Conservation (phyloP, 164 flowering plant genomes). For the Stephania cephalantha region DNA sequence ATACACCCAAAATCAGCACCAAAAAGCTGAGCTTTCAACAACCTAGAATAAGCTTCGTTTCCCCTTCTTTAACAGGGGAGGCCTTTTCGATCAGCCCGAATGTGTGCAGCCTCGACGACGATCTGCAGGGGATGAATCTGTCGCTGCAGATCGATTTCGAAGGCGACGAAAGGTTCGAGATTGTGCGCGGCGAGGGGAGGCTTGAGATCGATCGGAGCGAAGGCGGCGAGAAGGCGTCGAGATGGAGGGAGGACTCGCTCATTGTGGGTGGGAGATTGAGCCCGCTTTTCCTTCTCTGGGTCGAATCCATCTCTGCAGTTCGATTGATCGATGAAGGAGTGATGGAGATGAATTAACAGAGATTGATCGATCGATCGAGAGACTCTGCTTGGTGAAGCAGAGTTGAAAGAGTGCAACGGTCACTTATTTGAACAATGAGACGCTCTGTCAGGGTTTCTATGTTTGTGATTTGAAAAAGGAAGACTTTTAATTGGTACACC, state of each 20-base stretch:
- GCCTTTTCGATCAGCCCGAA: conserved; percentile 72
- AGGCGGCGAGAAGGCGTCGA: conserved; percentile 39
- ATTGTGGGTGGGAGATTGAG: conserved; percentile 85
- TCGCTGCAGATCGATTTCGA: conserved; percentile 69
- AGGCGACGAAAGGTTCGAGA: conserved; percentile 51
- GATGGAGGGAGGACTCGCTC: conserved; percentile 56
- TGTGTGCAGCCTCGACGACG: conserved; percentile 85
- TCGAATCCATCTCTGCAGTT: conserved; percentile 43
- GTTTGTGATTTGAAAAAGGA: neutral
- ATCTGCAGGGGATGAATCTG: conserved; percentile 91
- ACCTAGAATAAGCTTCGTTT: conserved; percentile 66
- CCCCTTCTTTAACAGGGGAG: conserved; percentile 83
- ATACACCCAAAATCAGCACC: conserved; percentile 70
- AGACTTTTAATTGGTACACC: neutral
- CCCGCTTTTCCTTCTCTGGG: conserved; percentile 48
- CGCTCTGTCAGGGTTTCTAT: neutral
- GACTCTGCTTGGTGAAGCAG: conserved; percentile 1
- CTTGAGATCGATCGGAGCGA: conserved; percentile 41
- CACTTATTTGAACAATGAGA: neutral
- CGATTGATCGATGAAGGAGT: neutral
- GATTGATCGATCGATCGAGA: neutral
- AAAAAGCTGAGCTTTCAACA: conserved; percentile 75
- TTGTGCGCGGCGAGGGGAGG: conserved; percentile 32
- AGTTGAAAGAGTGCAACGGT: conserved; percentile 9
- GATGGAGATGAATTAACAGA: neutral